Conservation (phyloP, 1,284 basidiomycete genomes). For the Ustilago loliicola region DNA sequence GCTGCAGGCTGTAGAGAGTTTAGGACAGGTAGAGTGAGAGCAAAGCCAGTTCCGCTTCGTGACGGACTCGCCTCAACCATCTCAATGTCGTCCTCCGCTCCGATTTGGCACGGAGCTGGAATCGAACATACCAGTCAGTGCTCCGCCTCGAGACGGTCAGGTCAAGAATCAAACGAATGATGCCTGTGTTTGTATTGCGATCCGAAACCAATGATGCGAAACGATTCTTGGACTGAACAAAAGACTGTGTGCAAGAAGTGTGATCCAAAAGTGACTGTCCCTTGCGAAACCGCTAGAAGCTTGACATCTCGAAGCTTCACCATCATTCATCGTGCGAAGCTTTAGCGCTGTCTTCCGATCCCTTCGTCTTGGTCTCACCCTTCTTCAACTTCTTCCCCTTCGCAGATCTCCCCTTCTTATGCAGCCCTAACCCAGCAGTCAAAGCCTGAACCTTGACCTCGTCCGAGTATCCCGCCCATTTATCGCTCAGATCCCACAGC, state of each 20-base stretch:
- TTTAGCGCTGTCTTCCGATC: not conserved
- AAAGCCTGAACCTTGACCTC: constrained; percentile 27
- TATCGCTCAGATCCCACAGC: constrained; percentile 35
- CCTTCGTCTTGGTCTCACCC: not conserved
- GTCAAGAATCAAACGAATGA: not conserved
- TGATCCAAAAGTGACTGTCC: too few species aligned
- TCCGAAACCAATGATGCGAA: not conserved
- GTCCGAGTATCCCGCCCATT: constrained; percentile 22
- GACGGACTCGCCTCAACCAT: too few species aligned
- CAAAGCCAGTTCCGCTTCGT: too few species aligned
- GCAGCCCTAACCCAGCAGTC: constrained; percentile 13
- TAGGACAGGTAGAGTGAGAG: too few species aligned
- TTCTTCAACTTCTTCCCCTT: not conserved
- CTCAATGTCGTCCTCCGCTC: too few species aligned
- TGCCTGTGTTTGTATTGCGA: not conserved
- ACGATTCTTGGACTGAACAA: not conserved
- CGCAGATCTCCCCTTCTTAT: not conserved
- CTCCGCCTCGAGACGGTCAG: too few species aligned
- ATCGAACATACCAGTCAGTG: too few species aligned
- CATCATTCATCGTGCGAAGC: not conserved
- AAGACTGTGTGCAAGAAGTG: not conserved
- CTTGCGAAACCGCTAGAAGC: too few species aligned
- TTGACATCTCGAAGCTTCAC: not conserved
- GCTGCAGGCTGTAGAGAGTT: too few species aligned
- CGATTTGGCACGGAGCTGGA: too few species aligned